Percentiles rank a stretch among this genome's conserved stretches.
phyloP scores from a whole-genome alignment of 164 flowering plant genomes.

The Litsea cubeba region DNA sequence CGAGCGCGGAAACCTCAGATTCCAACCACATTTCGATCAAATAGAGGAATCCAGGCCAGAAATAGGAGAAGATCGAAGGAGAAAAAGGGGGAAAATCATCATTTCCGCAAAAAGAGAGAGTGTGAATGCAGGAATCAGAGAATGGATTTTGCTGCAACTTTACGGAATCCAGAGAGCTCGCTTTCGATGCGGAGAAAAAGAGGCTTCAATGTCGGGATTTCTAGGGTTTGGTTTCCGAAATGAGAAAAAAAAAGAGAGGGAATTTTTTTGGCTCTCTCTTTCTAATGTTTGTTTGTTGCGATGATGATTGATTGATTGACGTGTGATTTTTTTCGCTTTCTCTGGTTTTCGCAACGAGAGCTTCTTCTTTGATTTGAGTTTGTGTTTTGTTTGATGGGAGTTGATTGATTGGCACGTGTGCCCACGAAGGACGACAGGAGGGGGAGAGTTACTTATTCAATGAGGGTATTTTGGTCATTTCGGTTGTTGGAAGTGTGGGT shows the following conservation, averaged over 20 bases:
- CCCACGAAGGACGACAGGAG: too few relatives aligned
- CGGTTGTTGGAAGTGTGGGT: too few relatives aligned
- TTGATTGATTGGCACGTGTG: conserved; percentile 1
- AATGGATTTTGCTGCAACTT: conserved; percentile 11
- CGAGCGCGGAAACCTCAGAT: conserved; percentile 4
- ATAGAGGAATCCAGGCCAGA: neutral
- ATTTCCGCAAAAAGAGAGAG: conserved; percentile 7
- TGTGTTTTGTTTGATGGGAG: neutral
- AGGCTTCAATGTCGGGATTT: conserved; percentile 8
- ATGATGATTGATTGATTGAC: conserved; percentile 10
- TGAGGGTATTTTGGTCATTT: too few relatives aligned
- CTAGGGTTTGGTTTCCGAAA: neutral
- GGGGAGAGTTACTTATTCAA: too few relatives aligned
- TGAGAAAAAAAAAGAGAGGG: neutral
- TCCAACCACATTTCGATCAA: neutral
- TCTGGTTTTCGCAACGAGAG: neutral
- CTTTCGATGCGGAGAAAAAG: conserved; percentile 10
- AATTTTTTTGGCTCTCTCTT: neutral
- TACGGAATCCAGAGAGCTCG: conserved; percentile 13
- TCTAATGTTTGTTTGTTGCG: neutral
- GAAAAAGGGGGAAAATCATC: conserved; percentile 5
- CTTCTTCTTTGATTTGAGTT: neutral
- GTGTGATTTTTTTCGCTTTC: neutral
- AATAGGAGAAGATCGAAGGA: conserved; percentile 6
- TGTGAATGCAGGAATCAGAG: conserved; percentile 15